Evolutionary conservation across 768 basidiomycete species (phyloP), one percentile per base, ranked within the genome.

Genomic region (Termitomyces sp.): DNA sequence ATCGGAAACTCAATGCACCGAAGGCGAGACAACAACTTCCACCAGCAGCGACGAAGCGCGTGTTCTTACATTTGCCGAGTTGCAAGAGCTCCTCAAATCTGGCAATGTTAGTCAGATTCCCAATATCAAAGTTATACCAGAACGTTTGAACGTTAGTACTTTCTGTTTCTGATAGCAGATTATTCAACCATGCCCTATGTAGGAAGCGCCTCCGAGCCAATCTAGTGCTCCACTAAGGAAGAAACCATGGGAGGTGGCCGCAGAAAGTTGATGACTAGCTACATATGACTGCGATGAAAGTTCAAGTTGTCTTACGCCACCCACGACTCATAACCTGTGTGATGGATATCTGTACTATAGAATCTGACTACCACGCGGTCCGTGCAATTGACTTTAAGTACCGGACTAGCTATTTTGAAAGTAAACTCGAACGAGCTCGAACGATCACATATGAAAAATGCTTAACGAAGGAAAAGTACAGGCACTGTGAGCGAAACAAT

Each of bases 91-190:
- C 61, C 89, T 93, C 61, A 84, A 89, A 66, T 77, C 87, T 20
- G 91, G 90, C 17, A 84, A 80, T 63, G 82, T 84, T 4, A 88
- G 90, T 64, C 74, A 86, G 69, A 91, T 93, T 42, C 91, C 91
- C 1, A 89, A 92, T 67, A 93, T 92, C 70, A 89, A 86, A 65
- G 62, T 79, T 57, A 90, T 93, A 49, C 85, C 87, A 0, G 79
- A 87, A n/a, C 74, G 70, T 2, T 66, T 92, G 40, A 89, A 87
- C 73, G 91, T 90, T 68, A 63, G 83, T 70, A 25, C 53, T 61
- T 64, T 55, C 53, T 29, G 11, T 43, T 59, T 25, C 25, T 56
- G 40, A 47, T 56, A 45, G 40, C 34, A 12, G 50, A 60, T 56
- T 55, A 34, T 31, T 49, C 8, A 29, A 9, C 12, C 20, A 43